Conservation (phyloP, 2,329 filamentous ascomycete genomes). For the Trichoderma hamatum region DNA sequence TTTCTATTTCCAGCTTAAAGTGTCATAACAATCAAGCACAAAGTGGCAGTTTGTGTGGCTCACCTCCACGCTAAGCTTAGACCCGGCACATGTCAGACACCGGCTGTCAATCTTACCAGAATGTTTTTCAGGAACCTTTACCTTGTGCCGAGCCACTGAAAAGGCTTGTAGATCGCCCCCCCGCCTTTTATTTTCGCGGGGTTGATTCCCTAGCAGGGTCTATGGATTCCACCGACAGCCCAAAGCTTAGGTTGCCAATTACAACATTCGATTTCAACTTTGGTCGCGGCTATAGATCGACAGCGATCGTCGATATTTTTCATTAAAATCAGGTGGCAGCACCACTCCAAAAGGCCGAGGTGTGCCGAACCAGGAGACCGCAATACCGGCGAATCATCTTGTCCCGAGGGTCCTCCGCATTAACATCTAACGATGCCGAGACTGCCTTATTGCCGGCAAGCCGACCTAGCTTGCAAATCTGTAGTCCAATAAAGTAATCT, state of each 20-base stretch:
- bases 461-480: background rate
- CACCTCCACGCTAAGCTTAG: background rate
- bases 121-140: background rate
- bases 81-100: background rate
- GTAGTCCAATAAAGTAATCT: background rate
- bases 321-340: background rate
- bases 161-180: background rate
- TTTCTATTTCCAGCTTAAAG: background rate
- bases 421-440: background rate
- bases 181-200: background rate
- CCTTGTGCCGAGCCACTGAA: background rate
- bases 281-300: background rate
- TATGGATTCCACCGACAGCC: background rate
- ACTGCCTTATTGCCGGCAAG: background rate
- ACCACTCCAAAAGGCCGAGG: background rate
- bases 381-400: background rate
- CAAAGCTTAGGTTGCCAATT: background rate
- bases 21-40: no score
- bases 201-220: background rate
- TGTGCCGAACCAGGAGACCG: background rate
- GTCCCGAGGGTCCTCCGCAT: background rate
- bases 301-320: background rate
- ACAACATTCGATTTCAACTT: background rate
- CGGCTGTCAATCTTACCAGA: no score
- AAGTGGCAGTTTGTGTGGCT: no score